These are phyloP conservation scores for Syzygium syzygioides DNA, from an alignment of 441 rosid species.

Conservation along the genomic window DNA sequence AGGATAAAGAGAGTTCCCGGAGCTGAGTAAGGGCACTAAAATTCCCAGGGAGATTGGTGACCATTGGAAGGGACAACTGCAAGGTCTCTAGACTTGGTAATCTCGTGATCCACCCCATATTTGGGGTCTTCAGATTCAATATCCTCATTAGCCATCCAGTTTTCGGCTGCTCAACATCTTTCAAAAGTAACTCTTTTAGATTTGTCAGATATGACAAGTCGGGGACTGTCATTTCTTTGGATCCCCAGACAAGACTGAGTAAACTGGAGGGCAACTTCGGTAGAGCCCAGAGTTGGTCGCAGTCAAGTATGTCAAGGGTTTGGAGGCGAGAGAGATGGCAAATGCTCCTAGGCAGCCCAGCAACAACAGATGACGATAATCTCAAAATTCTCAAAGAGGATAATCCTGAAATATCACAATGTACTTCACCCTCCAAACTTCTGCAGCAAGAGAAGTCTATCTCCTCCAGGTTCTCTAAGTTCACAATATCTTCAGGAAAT, in stretches of 20 bases:
- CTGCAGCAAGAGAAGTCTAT: neutral
- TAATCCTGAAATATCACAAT: neutral
- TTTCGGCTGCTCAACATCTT: neutral
- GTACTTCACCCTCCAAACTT: neutral
- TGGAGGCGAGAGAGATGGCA: neutral
- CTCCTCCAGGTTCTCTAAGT: neutral
- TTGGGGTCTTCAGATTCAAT: neutral
- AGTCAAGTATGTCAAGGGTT: fast-evolving
- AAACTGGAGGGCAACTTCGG: neutral
- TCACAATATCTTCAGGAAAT: neutral
- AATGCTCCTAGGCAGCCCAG: neutral
- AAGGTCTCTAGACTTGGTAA: neutral
- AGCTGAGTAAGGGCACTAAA: neutral
- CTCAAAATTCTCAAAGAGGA: neutral
- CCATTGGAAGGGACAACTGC: neutral
- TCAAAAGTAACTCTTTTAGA: neutral
- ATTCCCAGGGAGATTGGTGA: neutral
- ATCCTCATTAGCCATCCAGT: too few relatives aligned
- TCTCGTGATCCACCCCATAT: neutral
- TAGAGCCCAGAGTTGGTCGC: fast-evolving
- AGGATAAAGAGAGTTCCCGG: neutral
- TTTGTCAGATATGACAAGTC: neutral
- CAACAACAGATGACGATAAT: neutral
- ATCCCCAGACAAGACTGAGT: neutral
- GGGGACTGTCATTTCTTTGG: fast-evolving